Conservation (phyloP, 768 basidiomycete genomes). For the Lactarius sp. region DNA sequence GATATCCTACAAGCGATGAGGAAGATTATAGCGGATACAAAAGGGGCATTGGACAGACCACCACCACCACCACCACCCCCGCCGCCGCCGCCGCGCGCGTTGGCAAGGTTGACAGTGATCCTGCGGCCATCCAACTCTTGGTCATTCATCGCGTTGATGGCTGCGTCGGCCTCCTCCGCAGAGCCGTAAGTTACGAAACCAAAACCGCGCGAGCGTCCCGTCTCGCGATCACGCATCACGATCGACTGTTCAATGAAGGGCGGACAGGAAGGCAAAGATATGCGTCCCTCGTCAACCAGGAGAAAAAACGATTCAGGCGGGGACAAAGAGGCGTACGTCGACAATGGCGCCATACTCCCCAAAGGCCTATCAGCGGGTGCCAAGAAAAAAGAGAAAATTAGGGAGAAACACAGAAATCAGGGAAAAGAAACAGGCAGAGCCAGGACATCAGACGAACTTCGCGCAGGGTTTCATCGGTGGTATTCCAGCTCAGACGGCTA, state of each 20-base stretch:
- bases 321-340: conserved; percentile 73
- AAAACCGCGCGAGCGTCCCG: conserved; percentile 94
- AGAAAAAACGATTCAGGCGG: neutral
- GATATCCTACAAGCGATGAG: conserved; percentile 24
- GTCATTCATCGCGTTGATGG: conserved; percentile 77
- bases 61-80: conserved; percentile 34
- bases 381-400: neutral
- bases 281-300: neutral
- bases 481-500: conserved; percentile 96
- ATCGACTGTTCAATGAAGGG: conserved; percentile 58
- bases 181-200: conserved; percentile 84
- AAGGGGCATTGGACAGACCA: conserved; percentile 27
- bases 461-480: conserved; percentile 87
- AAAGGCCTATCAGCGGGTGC: conserved; percentile 64
- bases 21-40: neutral
- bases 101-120: conserved; percentile 83
- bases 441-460: conserved; percentile 67
- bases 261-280: neutral
- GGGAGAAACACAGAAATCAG: conserved; percentile 6
- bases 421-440: conserved; percentile 28
- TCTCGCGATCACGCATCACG: conserved; percentile 98
- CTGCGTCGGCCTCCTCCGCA: conserved; percentile 63
- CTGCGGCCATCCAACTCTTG: conserved; percentile 90
- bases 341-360: conserved; percentile 70
- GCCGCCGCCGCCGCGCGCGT: conserved; percentile 50